These are phyloP conservation scores for Trebouxia sp. DNA, from an alignment of 139 green algal genomes.

Conservation along the genomic window DNA sequence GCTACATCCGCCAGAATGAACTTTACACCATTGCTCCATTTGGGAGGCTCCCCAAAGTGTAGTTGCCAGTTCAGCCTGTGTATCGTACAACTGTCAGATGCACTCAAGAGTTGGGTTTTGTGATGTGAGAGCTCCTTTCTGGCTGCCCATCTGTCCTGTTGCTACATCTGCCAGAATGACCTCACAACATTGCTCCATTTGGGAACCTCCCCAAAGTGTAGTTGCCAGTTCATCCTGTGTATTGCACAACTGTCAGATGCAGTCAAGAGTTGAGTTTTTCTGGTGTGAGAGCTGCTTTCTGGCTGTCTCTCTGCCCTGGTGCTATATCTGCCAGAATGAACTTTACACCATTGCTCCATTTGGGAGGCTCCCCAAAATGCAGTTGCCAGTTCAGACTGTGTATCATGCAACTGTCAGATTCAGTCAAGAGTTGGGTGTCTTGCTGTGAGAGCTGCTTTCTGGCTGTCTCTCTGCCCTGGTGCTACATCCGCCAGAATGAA, in stretches of 20 bases:
- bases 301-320: constrained; percentile 44
- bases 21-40: constrained; percentile 58
- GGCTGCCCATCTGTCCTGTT: constrained; percentile 43
- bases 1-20: constrained; percentile 74
- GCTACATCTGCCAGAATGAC: constrained; percentile 67
- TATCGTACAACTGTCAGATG: background rate
- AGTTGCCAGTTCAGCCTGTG: constrained; percentile 82
- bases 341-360: constrained; percentile 58
- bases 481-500: constrained; percentile 67
- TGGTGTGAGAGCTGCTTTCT: constrained; percentile 42
- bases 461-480: constrained; percentile 44
- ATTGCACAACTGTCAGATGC: background rate
- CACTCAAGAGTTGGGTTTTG: no score
- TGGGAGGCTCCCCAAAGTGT: constrained; percentile 77
- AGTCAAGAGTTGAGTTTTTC: no score
- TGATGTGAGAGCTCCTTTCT: constrained; percentile 38
- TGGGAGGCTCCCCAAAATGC: constrained; percentile 77
- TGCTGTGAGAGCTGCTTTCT: constrained; percentile 39
- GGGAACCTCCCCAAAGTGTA: constrained; percentile 77
- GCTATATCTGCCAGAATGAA: constrained; percentile 74
- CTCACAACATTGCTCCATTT: constrained; percentile 56
- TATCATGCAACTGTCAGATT: background rate
- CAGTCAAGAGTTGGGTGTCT: no score
- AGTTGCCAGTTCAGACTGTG: constrained; percentile 82
- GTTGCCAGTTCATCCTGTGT: constrained; percentile 77